Base-by-base conservation (phyloP, 1,284 basidiomycete genomes). In the Gomphus bonarii region DNA sequence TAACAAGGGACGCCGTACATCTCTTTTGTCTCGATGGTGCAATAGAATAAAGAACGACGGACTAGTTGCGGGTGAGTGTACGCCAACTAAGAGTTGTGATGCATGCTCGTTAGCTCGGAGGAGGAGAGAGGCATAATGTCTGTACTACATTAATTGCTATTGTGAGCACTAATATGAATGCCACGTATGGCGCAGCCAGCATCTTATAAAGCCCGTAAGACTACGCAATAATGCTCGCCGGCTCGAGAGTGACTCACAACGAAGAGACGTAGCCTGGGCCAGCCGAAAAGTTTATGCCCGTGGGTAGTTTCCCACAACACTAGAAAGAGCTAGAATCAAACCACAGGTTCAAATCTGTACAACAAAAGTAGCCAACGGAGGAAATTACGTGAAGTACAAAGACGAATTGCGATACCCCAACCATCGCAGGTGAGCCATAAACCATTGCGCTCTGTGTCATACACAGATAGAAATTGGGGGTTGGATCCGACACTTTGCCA, bases 341-440 rank as follows among this genome's bases (percentile, higher is more conserved):
- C 77, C 52, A 55, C 30, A 57, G 38, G n/a, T 28, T 49, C 38
- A 44, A 25, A 57, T 35, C 28, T 18, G 22, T 43, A 31, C 25
- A 18, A 35, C n/a, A 20, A 22, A 0, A 28, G 30, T 36, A 20
- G 22, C 22, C n/a, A 42, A 22, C 36, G 44, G 8, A 42, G n/a
- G 25, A 43, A 47, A 68, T 61, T 54, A 78, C 80, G 63, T 80
- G 75, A 33, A 80, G 62, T 7, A 79, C 75, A 12, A 82, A 70
- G 28, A 71, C 66, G 22, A 82, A 64, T 3, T 72, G 75, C 3
- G 80, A 72, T 1, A 76, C 68, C 14, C 70, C 72, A 36, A 73
- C 72, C 81, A 80, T 80, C 0, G 80, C 73, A 56, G 80, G 70
- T 1, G 75, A 70, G 7, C 77, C 79, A 58, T 79, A 72, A 20